These are phyloP conservation scores for Neospermospora avenae DNA, from an alignment of 2,329 filamentous ascomycete species.

Conservation along the genomic window DNA sequence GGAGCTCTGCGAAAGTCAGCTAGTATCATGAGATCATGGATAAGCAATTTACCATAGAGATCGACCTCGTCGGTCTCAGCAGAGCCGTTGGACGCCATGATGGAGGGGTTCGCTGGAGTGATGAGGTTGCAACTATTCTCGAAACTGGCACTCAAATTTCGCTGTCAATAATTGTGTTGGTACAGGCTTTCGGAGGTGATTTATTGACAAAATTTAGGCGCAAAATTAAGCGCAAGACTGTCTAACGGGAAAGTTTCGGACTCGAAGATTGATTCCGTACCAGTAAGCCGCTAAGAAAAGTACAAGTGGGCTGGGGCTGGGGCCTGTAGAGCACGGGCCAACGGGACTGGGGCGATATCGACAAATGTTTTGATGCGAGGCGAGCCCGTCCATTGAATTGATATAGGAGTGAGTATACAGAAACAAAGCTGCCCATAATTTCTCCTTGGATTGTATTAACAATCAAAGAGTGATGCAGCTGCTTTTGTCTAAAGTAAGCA, in stretches of 20 bases:
- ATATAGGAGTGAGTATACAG: not conserved
- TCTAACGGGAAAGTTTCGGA: slow-evolving; percentile 9
- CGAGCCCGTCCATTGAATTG: not conserved
- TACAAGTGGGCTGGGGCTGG: not conserved
- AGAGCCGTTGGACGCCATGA: slow-evolving; percentile 32
- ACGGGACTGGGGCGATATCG: not conserved
- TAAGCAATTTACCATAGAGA: slow-evolving; percentile 53
- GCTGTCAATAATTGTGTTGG: not conserved
- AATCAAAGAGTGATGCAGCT: slow-evolving; percentile 18
- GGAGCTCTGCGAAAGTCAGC: slow-evolving; percentile 57
- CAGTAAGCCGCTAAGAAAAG: slow-evolving; percentile 1
- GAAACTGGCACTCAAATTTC: not conserved
- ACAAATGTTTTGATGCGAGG: not conserved
- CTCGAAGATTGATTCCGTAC: not conserved
- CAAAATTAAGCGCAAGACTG: not conserved
- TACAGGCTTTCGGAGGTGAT: not conserved
- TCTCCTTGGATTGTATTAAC: slow-evolving; percentile 4
- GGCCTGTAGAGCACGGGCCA: slow-evolving; percentile 14
- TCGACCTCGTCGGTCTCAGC: slow-evolving; percentile 43
- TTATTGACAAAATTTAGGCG: not conserved
- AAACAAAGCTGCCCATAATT: not conserved
- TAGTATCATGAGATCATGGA: not conserved
- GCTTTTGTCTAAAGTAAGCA: slow-evolving; percentile 19
- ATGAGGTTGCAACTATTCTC: not conserved
- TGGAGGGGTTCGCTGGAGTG: slow-evolving; percentile 10